phyloP scores from a whole-genome alignment of 176 grass and related monocot species.

The Chloris gayana region DNA sequence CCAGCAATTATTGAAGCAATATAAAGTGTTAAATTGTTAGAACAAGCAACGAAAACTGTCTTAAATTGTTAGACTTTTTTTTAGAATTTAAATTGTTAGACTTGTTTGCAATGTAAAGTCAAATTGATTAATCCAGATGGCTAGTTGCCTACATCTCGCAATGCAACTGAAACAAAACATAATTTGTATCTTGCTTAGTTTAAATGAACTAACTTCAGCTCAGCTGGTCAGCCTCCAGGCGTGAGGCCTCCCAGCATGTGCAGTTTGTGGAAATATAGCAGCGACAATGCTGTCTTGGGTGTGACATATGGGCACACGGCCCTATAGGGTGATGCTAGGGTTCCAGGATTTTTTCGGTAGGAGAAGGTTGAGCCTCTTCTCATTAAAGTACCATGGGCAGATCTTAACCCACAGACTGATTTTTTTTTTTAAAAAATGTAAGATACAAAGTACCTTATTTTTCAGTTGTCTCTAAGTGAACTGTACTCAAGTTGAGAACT shows the following conservation, averaged over 20 bases:
- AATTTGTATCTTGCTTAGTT: not conserved
- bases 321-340: no score
- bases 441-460: slow-evolving; percentile 24
- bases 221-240: no score
- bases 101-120: slow-evolving; percentile 1
- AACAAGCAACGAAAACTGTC: not conserved
- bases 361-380: no score
- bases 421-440: no score
- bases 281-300: no score
- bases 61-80: slow-evolving; percentile 1
- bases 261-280: no score
- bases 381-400: no score
- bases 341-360: no score
- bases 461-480: slow-evolving; percentile 6
- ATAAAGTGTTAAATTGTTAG: not conserved
- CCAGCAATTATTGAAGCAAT: not conserved
- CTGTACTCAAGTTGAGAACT: slow-evolving; percentile 6
- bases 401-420: no score
- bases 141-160: not conserved
- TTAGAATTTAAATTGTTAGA: slow-evolving; percentile 3
- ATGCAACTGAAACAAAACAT: slow-evolving; percentile 29
- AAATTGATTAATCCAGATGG: not conserved
- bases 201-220: no score
- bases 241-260: no score
- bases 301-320: no score